Base-by-base conservation (phyloP, 768 basidiomycete genomes). In the Rhodotorula diobovata region DNA sequence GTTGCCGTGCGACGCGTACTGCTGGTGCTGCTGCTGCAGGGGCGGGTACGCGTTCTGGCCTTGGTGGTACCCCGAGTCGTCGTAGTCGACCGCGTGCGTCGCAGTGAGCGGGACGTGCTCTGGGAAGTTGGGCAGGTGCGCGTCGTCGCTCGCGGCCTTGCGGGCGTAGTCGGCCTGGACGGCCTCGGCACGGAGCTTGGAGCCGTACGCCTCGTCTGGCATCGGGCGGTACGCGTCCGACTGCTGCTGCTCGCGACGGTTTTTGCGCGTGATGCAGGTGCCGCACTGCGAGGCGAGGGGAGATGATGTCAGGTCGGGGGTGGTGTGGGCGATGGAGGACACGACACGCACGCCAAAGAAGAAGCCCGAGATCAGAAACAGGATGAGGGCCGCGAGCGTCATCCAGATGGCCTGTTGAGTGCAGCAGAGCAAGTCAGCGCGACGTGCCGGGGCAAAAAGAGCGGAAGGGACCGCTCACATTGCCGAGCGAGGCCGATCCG, bases 311-410 rank as follows among this genome's bases (percentile, higher is more conserved):
- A 58, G 30, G 41, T 18, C 18, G 14, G 41, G 39, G 39, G 15
- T 32, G 23, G 12, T 20, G 2, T 25, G 37, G 15, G 12, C 12
- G 21, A 20, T 15, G 25, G 32, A 32, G 43, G 20, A 51, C 35
- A 34, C 28, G 30, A 28, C 14, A 66, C 72, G 53, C 56, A 93
- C 77, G 5, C 88, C 85, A 78, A 87, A 95, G 83, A 93, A 89
- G 80, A 92, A 95, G 18, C 92, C 91, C 45, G 89, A 88, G 80
- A 95, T 89, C 84, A 93, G 90, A 57, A 94, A 84, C 30, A 93
- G 82, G 25, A 94, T 35, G 85, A 89, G 91, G 0, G 92, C 90
- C 1, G 86, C 89, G 43, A 97, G 85, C 3, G 91, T 93, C 62
- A 97, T 82, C 94, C 94, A 97, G 51, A 93, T 85, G 30, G 90